phyloP scores from a whole-genome alignment of 208 protist genomes.

The Trichomonas vaginalis region DNA sequence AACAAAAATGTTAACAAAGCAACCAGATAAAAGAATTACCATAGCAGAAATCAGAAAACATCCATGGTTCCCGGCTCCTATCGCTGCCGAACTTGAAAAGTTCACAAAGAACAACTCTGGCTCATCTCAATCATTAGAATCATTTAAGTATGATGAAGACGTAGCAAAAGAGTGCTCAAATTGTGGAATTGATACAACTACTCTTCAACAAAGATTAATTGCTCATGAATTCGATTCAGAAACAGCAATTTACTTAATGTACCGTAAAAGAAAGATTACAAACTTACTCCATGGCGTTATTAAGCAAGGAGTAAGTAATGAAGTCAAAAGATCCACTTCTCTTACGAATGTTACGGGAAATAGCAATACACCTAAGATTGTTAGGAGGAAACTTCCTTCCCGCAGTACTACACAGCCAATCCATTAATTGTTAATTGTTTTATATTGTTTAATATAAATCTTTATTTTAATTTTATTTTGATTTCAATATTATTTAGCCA shows the following conservation, averaged over 20 bases:
- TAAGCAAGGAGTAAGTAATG: not conserved
- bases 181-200: not conserved
- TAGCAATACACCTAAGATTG: not conserved
- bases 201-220: not conserved
- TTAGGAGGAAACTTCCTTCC: not conserved
- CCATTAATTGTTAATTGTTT: too few relatives aligned
- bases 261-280: not conserved
- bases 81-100: not conserved
- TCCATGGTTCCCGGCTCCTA: constrained; percentile 20
- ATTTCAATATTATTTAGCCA: too few relatives aligned
- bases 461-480: too few relatives aligned
- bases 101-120: not conserved
- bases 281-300: not conserved
- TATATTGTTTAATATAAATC: too few relatives aligned
- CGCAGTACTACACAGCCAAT: not conserved
- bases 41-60: constrained; percentile 18
- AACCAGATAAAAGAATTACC: constrained; percentile 16
- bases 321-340: not conserved
- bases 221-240: not conserved
- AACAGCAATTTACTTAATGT: not conserved
- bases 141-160: not conserved
- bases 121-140: not conserved
- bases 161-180: not conserved
- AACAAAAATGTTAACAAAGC: constrained; percentile 3
- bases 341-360: not conserved